phyloP scores from a whole-genome alignment of 2,329 filamentous ascomycete species.

The Claviceps purpurea region DNA sequence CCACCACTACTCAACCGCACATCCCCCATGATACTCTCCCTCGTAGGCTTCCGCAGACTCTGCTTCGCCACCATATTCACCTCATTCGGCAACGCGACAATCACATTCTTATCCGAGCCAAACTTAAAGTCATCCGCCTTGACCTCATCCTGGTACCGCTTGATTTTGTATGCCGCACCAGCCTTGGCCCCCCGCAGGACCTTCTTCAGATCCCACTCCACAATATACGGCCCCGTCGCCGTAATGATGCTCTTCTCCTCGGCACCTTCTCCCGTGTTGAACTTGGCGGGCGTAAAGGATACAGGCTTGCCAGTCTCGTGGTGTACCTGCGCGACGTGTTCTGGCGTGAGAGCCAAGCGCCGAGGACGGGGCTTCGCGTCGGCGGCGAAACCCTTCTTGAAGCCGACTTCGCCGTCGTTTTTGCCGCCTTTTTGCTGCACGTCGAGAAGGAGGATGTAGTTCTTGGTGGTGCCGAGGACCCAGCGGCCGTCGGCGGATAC shows the following conservation, averaged over 20 bases:
- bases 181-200: conserved; percentile 68
- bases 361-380: conserved; percentile 88
- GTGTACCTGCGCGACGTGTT: conserved; percentile 93
- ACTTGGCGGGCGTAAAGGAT: conserved; percentile 80
- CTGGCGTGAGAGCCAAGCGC: conserved; percentile 74
- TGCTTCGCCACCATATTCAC: conserved; percentile 94
- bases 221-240: conserved; percentile 88
- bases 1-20: conserved; percentile 27
- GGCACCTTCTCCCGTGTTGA: conserved; percentile 74
- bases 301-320: conserved; percentile 84
- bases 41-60: conserved; percentile 72
- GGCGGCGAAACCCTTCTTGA: conserved; percentile 84
- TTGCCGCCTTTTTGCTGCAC: conserved; percentile 83
- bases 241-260: conserved; percentile 92
- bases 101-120: conserved; percentile 93
- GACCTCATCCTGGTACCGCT: conserved; percentile 87
- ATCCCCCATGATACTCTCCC: conserved; percentile 76
- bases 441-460: conserved; percentile 89
- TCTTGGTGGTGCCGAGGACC: conserved; percentile 87
- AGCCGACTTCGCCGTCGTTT: conserved; percentile 95
- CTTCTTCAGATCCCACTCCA: conserved; percentile 94
- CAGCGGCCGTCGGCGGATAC: conserved; percentile 92
- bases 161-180: conserved; percentile 88
- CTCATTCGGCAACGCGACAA: conserved; percentile 91
- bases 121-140: conserved; percentile 99